These are phyloP conservation scores for Hagleromyces aurorensis DNA, from an alignment of 805 yeast species.

Conservation along the genomic window DNA sequence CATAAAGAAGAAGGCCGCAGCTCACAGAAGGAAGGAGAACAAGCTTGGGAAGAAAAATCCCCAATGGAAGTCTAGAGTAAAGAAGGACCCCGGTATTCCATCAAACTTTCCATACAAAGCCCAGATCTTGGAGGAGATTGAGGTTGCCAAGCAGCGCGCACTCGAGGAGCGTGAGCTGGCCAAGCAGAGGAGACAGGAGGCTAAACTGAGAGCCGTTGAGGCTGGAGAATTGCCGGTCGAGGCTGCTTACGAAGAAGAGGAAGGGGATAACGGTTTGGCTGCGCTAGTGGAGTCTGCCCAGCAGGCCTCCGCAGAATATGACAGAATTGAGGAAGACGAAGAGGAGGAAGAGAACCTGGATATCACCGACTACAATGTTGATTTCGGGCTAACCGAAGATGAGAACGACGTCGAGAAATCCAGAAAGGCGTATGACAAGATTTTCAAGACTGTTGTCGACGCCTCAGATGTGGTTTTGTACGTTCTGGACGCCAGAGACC, in stretches of 20 bases:
- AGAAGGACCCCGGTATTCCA: constrained; percentile 93
- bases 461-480: constrained; percentile 85
- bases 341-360: constrained; percentile 38
- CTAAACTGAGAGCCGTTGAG: constrained; percentile 33
- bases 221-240: constrained; percentile 35
- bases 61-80: constrained; percentile 82
- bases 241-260: constrained; percentile 35
- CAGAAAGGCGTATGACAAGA: constrained; percentile 86
- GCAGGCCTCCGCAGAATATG: constrained; percentile 68
- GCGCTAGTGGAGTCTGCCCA: constrained; percentile 89
- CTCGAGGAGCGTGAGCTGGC: constrained; percentile 45
- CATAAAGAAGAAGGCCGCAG: constrained; percentile 89
- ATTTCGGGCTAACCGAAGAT: constrained; percentile 38
- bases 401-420: constrained; percentile 57
- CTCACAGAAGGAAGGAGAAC: constrained; percentile 78
- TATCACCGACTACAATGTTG: constrained; percentile 42
- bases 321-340: constrained; percentile 38
- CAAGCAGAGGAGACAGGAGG: constrained; percentile 41
- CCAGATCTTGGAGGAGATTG: constrained; percentile 64
- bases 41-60: constrained; percentile 80
- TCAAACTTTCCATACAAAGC: constrained; percentile 92
- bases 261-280: constrained; percentile 51
- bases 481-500: constrained; percentile 96
- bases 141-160: constrained; percentile 48
- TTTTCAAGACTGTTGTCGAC: constrained; percentile 88